These are phyloP conservation scores for Tritrichomonas musculus DNA, from an alignment of 208 protist genomes.

Conservation along the genomic window DNA sequence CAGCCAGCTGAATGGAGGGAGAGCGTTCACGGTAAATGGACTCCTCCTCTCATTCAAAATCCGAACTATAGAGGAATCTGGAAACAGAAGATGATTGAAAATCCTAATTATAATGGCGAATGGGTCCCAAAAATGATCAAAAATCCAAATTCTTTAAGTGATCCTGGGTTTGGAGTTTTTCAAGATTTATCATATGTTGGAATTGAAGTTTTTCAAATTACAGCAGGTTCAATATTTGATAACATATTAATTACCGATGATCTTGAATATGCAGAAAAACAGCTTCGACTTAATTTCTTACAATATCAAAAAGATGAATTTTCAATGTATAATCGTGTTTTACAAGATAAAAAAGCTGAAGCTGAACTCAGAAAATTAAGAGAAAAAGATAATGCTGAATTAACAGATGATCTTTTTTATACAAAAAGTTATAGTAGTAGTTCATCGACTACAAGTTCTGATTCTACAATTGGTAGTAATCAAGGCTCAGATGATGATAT, in stretches of 20 bases:
- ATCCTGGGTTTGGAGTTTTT: constrained; percentile 33
- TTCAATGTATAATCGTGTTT: background rate
- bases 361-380: background rate
- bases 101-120: constrained; percentile 53
- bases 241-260: constrained; percentile 55
- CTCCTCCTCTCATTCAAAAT: constrained; percentile 47
- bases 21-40: constrained; percentile 54
- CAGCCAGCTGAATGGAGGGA: constrained; percentile 49
- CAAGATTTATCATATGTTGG: constrained; percentile 35
- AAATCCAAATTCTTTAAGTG: constrained; percentile 54
- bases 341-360: background rate
- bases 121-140: constrained; percentile 46
- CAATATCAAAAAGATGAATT: background rate
- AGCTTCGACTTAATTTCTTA: background rate
- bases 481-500: background rate
- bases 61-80: constrained; percentile 53
- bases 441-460: background rate
- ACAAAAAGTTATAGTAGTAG: background rate
- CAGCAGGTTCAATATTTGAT: constrained; percentile 53
- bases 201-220: constrained; percentile 55
- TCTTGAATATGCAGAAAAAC: background rate
- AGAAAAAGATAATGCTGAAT: background rate
- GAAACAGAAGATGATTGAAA: constrained; percentile 56
- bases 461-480: background rate
- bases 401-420: background rate